These are phyloP conservation scores for Dictyophora rubrovolvata DNA, from an alignment of 768 basidiomycete species.

Conservation along the genomic window DNA sequence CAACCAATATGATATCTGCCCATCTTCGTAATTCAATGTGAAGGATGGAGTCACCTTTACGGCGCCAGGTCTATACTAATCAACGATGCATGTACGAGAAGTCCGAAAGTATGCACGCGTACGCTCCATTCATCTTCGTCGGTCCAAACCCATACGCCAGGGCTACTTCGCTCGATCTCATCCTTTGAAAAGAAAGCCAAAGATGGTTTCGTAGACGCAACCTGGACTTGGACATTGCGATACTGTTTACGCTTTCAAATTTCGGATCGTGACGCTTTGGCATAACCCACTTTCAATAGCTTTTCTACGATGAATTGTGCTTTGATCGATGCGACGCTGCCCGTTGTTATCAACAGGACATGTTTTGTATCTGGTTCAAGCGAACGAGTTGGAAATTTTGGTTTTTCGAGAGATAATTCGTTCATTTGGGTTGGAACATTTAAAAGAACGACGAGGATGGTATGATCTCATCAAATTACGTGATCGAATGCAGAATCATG, in stretches of 20 bases:
- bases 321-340: slow-evolving; percentile 95
- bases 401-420: not conserved
- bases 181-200: slow-evolving; percentile 58
- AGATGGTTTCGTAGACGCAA: slow-evolving; percentile 72
- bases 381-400: slow-evolving; percentile 1
- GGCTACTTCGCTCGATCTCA: slow-evolving; percentile 34
- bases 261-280: not conserved
- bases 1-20: slow-evolving; percentile 93
- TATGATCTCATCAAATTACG: not conserved
- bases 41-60: slow-evolving; percentile 83
- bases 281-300: slow-evolving; percentile 42
- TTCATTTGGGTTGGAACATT: not conserved
- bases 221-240: slow-evolving; percentile 63
- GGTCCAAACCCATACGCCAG: slow-evolving; percentile 66
- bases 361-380: slow-evolving; percentile 35
- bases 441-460: not conserved
- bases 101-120: slow-evolving; percentile 20
- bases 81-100: not conserved
- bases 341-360: slow-evolving; percentile 78
- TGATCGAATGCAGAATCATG: slow-evolving; percentile 25
- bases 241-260: slow-evolving; percentile 38
- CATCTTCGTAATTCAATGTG: slow-evolving; percentile 92
- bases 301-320: slow-evolving; percentile 79
- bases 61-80: slow-evolving; percentile 47
- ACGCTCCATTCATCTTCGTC: slow-evolving; percentile 94